Percentiles rank a stretch among this genome's conserved stretches.
These are phyloP conservation scores for Tulasnella sp. DNA, from an alignment of 768 basidiomycete species.

Conservation along the genomic window DNA sequence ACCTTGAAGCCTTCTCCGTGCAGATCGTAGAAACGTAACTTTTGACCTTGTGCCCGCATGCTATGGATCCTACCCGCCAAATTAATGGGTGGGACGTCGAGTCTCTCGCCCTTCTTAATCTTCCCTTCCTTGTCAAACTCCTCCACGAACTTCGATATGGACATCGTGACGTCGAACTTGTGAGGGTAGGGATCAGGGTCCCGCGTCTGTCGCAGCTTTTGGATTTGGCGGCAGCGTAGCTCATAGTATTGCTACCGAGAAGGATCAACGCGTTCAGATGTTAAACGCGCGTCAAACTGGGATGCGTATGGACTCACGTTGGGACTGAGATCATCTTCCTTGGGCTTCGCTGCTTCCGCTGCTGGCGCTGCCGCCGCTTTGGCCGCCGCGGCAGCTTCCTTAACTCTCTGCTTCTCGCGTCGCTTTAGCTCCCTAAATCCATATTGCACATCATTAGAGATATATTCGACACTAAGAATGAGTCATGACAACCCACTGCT, in stretches of 20 bases:
- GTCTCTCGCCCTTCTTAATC: slow-evolving; percentile 54
- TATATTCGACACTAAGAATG: too few relatives aligned
- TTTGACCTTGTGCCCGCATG: slow-evolving; percentile 70
- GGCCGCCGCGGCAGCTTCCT: slow-evolving; percentile 62
- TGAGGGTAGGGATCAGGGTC: slow-evolving; percentile 94
- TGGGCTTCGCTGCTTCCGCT: slow-evolving; percentile 20
- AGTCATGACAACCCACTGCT: slow-evolving; percentile 42
- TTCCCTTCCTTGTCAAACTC: slow-evolving; percentile 64
- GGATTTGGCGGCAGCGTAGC: slow-evolving; percentile 78
- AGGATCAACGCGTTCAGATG: not conserved
- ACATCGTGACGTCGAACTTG: slow-evolving; percentile 87
- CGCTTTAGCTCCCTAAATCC: slow-evolving; percentile 79
- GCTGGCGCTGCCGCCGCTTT: slow-evolving; percentile 38
- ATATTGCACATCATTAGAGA: slow-evolving; percentile 19
- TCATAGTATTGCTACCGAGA: slow-evolving; percentile 86
- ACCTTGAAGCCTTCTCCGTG: slow-evolving; percentile 87
- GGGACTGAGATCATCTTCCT: slow-evolving; percentile 81
- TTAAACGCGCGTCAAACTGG: not conserved
- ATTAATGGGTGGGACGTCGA: slow-evolving; percentile 45
- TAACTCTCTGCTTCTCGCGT: slow-evolving; percentile 71
- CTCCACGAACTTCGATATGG: slow-evolving; percentile 61
- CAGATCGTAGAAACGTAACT: slow-evolving; percentile 90
- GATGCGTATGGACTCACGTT: slow-evolving; percentile 58
- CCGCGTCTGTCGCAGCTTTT: slow-evolving; percentile 72
- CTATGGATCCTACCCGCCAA: slow-evolving; percentile 89